Evolutionary conservation across 495 filamentous ascomycete genomes (phyloP).

Genomic region (Rhypophila decipiens): DNA sequence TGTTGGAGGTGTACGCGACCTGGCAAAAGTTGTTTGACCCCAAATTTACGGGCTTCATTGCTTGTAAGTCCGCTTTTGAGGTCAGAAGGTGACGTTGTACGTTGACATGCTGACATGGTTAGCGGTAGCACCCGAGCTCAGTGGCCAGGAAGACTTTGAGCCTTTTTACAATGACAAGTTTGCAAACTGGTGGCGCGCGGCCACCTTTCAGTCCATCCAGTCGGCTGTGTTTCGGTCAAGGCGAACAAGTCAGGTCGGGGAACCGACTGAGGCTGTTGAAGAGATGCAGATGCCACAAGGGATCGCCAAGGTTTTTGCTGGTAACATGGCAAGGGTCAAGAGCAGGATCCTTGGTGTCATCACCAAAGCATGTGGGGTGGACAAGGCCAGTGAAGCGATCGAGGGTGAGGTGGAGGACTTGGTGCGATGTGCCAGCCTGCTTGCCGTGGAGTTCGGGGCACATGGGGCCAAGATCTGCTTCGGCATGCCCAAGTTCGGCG

Average conservation of each 20-base stretch:
- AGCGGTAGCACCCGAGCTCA: background rate
- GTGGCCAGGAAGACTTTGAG: background rate
- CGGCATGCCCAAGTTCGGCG: slow-evolving; percentile 6
- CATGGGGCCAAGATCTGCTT: slow-evolving; percentile 15
- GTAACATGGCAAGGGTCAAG: slow-evolving; percentile 7
- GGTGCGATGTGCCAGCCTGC: slow-evolving; percentile 9
- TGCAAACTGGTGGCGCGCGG: slow-evolving; percentile 24
- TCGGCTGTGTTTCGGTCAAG: too few species aligned
- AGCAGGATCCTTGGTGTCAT: slow-evolving; percentile 5
- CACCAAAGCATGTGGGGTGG: background rate
- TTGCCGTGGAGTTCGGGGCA: slow-evolving; percentile 21
- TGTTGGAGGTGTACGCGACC: slow-evolving; percentile 3
- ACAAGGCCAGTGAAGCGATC: slow-evolving; percentile 4
- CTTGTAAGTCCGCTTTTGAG: background rate
- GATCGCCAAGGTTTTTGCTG: background rate
- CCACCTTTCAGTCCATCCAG: slow-evolving; percentile 21
- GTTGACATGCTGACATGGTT: background rate
- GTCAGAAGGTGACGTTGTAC: background rate
- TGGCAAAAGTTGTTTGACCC: slow-evolving; percentile 8
- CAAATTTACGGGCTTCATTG: background rate
- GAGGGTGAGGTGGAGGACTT: slow-evolving; percentile 10
- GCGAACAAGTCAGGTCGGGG: too few species aligned
- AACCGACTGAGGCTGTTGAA: background rate
- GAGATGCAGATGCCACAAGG: too few species aligned
- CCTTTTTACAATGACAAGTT: slow-evolving; percentile 11